Base-by-base conservation (phyloP, 805 yeast species). In the Isabelozyma rhagii region DNA sequence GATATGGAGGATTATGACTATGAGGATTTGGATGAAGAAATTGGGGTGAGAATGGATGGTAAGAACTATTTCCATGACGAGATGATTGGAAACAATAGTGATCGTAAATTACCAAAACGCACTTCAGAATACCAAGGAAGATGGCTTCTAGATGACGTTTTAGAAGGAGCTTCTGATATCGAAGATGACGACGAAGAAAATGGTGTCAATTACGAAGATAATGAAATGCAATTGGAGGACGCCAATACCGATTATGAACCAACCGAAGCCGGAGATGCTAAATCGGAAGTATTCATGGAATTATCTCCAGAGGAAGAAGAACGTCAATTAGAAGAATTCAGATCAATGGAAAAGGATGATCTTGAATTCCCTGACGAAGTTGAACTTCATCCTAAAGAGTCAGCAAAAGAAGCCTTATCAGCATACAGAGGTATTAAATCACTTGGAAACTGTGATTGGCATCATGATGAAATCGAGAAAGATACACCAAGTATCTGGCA, bases 281-380 rank as follows among this genome's bases (percentile, higher is more conserved):
- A 62, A 45, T 55, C 75, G 4, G 93, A 85, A 53, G 76, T 78
- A 74, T 85, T 83, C 62, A 83, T 83, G 48, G 97, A 90, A 38
- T 70, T 90, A 46, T 73, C 86, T 1, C 83, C 85, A 34, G 97
- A 89, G 58, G 97, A 90, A 58, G 97, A 89, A 65, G 83, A 82
- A 51, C 79, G 83, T 58, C 97, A 92, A 68, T 74, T 90, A 53
- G 72, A 78, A 49, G 80, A 78, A 59, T 91, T 77, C 71, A 81
- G 94, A 57, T 76, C 75, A 39, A 67, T 81, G 53, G 97, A 84
- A 56, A 80, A 80, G 51, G 97, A 92, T 48, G 97, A 90, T 64
- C 78, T 82, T 36, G 97, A 92, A 59, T 94, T 91, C 75, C 98
- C 98, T 0, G 99, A 94, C 69, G 99, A 94, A 70, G 71, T 93